Evolutionary conservation across 345 rosid genomes (phyloP), one percentile per base, ranked within the genome.

Genomic region (Pseudoturritis turrita): DNA sequence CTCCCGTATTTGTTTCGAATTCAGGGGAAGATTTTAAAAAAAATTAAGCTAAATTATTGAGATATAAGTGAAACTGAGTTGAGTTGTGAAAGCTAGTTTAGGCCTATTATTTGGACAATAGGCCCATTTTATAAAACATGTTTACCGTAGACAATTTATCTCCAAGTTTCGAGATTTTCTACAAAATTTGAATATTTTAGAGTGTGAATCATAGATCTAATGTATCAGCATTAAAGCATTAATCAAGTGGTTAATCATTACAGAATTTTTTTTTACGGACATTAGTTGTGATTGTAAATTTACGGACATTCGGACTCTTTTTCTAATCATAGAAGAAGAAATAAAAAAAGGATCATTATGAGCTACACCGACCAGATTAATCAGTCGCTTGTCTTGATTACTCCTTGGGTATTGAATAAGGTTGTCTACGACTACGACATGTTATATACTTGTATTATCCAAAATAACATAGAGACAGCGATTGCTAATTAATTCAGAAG

Each of bases 331-430:
- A 22, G n/a, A n/a, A n/a, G n/a, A n/a, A n/a, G n/a, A n/a, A n/a
- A n/a, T n/a, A 14, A 23, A 22, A 14, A 1, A 53, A 33, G 37
- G 39, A 15, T 12, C 15, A 26, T 26, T 15, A 11, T 5, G 69
- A 62, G 4, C 7, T 31, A 19, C 3, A 7, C 43, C 43, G 72
- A 54, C 62, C 29, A 43, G 54, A 43, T 68, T 55, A 55, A 29
- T 55, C 35, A 29, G 15, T 55, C 15, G 31, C 5, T 41, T 54
- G 62, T 68, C 54, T 68, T 54, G n/a, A 55, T 56, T 68, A 45
- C 21, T 44, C 55, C 12, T 43, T 31, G 5, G 55, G 54, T 68
- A 68, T 29, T 29, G 10, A 17, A 22, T 56, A 44, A 69, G 25
- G 23, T 29, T 55, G 6, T 29, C 19, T 29, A 43, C 21, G n/a